phyloP scores from a whole-genome alignment of 2,329 filamentous ascomycete genomes.

The Xylaria sp. region DNA sequence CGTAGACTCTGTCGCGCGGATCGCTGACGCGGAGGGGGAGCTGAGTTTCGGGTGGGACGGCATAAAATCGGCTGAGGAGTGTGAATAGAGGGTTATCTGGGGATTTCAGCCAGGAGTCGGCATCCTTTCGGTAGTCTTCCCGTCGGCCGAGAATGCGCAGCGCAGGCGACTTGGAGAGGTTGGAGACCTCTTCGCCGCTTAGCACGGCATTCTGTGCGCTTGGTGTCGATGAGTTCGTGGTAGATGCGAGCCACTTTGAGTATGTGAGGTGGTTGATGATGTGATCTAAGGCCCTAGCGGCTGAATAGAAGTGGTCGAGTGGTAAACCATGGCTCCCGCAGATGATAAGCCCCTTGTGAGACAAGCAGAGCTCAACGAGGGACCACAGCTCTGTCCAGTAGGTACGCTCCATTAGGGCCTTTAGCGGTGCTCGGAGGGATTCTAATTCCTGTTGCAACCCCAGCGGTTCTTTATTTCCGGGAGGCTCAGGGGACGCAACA shows the following conservation, averaged over 20 bases:
- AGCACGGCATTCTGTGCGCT: constrained; percentile 18
- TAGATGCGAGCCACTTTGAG: constrained; percentile 41
- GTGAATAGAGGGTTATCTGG: constrained; percentile 37
- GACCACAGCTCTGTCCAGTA: constrained; percentile 44
- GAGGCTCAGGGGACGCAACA: background rate
- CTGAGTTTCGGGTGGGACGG: background rate
- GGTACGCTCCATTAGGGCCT: constrained; percentile 38
- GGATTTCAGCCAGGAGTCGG: constrained; percentile 33
- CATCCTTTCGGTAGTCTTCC: constrained; percentile 38
- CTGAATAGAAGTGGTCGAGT: constrained; percentile 39
- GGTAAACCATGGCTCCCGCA: constrained; percentile 38
- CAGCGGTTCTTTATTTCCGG: constrained; percentile 23
- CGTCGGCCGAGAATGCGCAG: constrained; percentile 35
- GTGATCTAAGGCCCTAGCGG: constrained; percentile 40
- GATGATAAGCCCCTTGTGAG: constrained; percentile 34
- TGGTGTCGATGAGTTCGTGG: constrained; percentile 20
- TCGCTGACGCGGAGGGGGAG: constrained; percentile 20
- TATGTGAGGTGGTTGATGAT: constrained; percentile 43
- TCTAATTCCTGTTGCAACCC: constrained; percentile 37
- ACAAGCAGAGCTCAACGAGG: constrained; percentile 40
- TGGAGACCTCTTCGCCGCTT: constrained; percentile 39
- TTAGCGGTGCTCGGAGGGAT: constrained; percentile 37
- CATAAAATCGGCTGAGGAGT: constrained; percentile 36
- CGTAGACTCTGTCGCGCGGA: constrained; percentile 37
- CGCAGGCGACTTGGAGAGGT: constrained; percentile 39